These are phyloP conservation scores for Metarhizium rileyi DNA, from an alignment of 2,329 filamentous ascomycete species.

Conservation along the genomic window DNA sequence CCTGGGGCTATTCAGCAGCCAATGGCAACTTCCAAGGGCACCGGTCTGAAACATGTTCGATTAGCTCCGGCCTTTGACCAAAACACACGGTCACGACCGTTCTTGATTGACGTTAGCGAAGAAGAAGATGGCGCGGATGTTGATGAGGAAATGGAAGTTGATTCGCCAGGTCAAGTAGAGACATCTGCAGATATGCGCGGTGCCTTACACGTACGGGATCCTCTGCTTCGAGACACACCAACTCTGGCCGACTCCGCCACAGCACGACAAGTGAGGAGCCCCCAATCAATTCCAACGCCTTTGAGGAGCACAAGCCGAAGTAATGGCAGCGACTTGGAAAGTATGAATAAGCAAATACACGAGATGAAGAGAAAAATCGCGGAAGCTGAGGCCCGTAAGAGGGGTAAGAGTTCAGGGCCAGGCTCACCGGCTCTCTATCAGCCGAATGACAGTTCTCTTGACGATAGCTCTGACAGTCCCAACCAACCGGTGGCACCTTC, in stretches of 20 bases:
- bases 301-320: constrained; percentile 23
- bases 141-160: constrained; percentile 53
- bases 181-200: constrained; percentile 22
- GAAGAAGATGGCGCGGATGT: constrained; percentile 52
- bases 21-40: constrained; percentile 59
- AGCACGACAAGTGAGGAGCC: constrained; percentile 31
- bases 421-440: constrained; percentile 21
- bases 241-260: constrained; percentile 30
- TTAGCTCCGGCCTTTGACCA: constrained; percentile 39
- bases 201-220: constrained; percentile 23
- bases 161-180: constrained; percentile 38
- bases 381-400: constrained; percentile 47
- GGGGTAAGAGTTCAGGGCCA: constrained; percentile 25
- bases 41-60: constrained; percentile 36
- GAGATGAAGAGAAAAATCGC: constrained; percentile 50
- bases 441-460: constrained; percentile 16
- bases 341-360: constrained; percentile 49
- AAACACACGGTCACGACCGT: constrained; percentile 45
- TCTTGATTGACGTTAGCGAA: constrained; percentile 83
- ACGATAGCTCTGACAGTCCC: constrained; percentile 14
- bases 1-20: constrained; percentile 25
- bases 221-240: constrained; percentile 34
- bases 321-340: constrained; percentile 32
- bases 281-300: constrained; percentile 28
- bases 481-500: not conserved